Conservation (phyloP, 1,139 yeast species). For the Sugiyamaella neomexicana region DNA sequence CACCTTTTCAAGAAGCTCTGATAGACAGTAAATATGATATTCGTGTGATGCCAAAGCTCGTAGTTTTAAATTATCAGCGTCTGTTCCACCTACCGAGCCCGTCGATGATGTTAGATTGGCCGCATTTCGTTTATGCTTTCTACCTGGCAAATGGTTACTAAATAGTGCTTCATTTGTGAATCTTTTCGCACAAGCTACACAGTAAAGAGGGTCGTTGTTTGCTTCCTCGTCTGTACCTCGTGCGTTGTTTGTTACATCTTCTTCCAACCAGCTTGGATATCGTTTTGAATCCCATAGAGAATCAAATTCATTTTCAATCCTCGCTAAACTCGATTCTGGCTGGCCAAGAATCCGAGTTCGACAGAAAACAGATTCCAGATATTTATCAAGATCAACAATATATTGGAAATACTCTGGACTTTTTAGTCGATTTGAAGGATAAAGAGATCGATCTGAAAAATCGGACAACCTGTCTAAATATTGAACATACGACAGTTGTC, state of each 20-base stretch:
- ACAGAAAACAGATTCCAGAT: constrained; percentile 49
- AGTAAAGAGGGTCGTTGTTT: constrained; percentile 43
- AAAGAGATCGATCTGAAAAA: constrained; percentile 40
- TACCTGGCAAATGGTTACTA: constrained; percentile 69
- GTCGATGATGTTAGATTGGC: constrained; percentile 18
- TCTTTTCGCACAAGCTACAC: constrained; percentile 62
- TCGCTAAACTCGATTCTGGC: constrained; percentile 40
- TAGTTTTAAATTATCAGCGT: constrained; percentile 21
- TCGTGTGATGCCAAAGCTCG: constrained; percentile 38
- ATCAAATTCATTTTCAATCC: constrained; percentile 43
- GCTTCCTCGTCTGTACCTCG: constrained; percentile 2
- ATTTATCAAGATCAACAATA: constrained; percentile 46
- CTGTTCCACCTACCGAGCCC: neutral
- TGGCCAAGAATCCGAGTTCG: constrained; percentile 55
- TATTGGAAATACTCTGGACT: constrained; percentile 47
- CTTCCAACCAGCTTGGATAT: constrained; percentile 24
- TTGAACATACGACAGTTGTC: constrained; percentile 48
- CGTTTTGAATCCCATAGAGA: constrained; percentile 33
- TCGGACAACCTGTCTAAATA: constrained; percentile 51
- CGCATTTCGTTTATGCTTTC: constrained; percentile 65
- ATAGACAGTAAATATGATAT: constrained; percentile 42
- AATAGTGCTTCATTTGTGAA: constrained; percentile 70
- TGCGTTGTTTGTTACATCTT: constrained; percentile 37
- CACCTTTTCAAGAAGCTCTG: constrained; percentile 42
- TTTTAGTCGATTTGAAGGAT: constrained; percentile 29